Percentiles rank a stretch among this genome's conserved stretches.
Evolutionary conservation across 495 filamentous ascomycete genomes (phyloP).

Genomic region (Talaromyces proteolyticus): DNA sequence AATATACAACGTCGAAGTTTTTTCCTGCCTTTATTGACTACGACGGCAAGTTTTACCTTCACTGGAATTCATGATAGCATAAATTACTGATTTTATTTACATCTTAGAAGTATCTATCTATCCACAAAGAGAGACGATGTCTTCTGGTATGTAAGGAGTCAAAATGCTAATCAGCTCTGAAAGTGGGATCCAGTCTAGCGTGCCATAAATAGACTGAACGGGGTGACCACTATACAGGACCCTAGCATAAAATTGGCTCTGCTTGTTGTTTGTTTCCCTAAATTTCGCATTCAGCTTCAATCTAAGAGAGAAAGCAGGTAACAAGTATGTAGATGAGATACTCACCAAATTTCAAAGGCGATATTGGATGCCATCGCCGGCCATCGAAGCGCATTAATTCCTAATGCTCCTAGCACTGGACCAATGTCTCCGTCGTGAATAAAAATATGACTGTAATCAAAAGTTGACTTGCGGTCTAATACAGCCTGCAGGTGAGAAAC

Average conservation of each 20-base stretch:
- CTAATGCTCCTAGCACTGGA: constrained; percentile 24
- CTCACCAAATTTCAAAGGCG: constrained; percentile 29
- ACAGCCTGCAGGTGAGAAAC: constrained; percentile 28
- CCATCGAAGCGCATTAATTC: constrained; percentile 24
- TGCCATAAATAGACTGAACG: constrained; percentile 24
- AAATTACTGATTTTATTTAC: not conserved
- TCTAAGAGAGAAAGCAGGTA: too few species aligned
- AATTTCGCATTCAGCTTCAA: too few species aligned
- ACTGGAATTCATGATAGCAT: too few species aligned
- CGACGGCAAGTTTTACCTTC: too few species aligned
- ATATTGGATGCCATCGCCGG: constrained; percentile 30
- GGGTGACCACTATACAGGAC: constrained; percentile 36
- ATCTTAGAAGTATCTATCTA: not conserved
- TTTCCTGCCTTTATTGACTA: too few species aligned
- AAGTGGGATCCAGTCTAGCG: constrained; percentile 30
- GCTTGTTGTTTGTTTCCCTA: constrained; percentile 17
- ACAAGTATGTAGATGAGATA: too few species aligned
- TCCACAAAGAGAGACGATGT: constrained; percentile 23
- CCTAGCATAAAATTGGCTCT: constrained; percentile 20
- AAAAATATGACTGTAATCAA: constrained; percentile 29
- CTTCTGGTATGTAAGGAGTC: constrained; percentile 19
- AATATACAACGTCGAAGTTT: too few species aligned
- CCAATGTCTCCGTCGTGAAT: constrained; percentile 29
- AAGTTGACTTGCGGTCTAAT: constrained; percentile 9
- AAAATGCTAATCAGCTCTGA: constrained; percentile 17